Percentiles rank a stretch among this genome's conserved stretches.
phyloP scores from a whole-genome alignment of 768 basidiomycete species.

The Podaxis sp. region DNA sequence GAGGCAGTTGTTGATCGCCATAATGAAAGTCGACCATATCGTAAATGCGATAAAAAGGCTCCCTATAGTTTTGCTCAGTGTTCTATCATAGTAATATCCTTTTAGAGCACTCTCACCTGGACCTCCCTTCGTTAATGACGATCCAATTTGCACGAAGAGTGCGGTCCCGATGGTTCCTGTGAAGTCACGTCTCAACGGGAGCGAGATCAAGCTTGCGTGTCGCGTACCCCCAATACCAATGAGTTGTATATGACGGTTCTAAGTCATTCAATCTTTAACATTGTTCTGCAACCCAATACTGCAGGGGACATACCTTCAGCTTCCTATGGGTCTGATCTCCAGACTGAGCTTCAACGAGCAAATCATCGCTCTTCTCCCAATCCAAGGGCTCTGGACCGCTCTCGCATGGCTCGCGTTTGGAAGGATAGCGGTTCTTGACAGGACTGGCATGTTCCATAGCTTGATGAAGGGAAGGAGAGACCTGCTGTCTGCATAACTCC shows the following conservation, averaged over 20 bases:
- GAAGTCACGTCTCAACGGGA: slow-evolving; percentile 1
- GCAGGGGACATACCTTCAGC: slow-evolving; percentile 31
- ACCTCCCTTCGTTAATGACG: slow-evolving; percentile 57
- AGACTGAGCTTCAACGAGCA: not conserved
- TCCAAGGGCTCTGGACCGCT: not conserved
- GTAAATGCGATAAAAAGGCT: slow-evolving; percentile 52
- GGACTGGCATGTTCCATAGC: not conserved
- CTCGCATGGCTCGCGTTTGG: not conserved
- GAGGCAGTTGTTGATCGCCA: slow-evolving; percentile 49
- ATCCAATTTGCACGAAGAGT: slow-evolving; percentile 73
- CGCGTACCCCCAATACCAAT: slow-evolving; percentile 49
- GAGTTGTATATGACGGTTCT: slow-evolving; percentile 53
- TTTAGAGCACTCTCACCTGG: slow-evolving; percentile 45
- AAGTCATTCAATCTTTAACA: not conserved
- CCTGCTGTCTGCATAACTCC: not conserved
- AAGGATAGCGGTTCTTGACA: not conserved
- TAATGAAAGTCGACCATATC: slow-evolving; percentile 48
- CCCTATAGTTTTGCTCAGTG: slow-evolving; percentile 24
- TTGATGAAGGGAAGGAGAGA: not conserved
- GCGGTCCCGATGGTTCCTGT: slow-evolving; percentile 74
- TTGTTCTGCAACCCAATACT: not conserved
- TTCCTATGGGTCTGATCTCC: slow-evolving; percentile 37
- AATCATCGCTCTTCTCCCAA: not conserved
- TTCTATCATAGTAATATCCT: slow-evolving; percentile 24
- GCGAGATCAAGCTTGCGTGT: not conserved